Evolutionary conservation across 306 rosid genomes (phyloP).

Genomic region (Dicorynia guianensis): DNA sequence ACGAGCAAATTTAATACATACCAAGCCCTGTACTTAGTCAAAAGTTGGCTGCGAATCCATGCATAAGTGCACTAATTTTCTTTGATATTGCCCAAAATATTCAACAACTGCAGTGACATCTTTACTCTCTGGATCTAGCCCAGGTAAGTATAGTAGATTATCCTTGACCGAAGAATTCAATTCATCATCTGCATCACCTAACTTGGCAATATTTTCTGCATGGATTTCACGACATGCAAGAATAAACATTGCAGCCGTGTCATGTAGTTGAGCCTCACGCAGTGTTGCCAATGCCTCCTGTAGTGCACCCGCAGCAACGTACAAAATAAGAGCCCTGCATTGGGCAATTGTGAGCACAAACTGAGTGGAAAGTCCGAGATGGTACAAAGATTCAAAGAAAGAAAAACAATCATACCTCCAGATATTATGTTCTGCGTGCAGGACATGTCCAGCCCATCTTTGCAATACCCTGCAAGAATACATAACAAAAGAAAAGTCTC

Average conservation of each 20-base stretch:
- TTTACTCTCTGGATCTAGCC: constrained; percentile 78
- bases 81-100: constrained; percentile 85
- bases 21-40: constrained; percentile 51
- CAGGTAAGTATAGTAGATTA: constrained; percentile 60
- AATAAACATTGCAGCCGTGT: constrained; percentile 92
- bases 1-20: constrained; percentile 23
- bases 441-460: constrained; percentile 90
- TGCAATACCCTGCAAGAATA: constrained; percentile 80
- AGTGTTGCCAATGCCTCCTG: constrained; percentile 94
- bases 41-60: constrained; percentile 83
- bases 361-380: constrained; percentile 22
- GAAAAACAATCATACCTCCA: constrained; percentile 77
- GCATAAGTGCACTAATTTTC: constrained; percentile 93
- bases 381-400: constrained; percentile 12
- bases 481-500: constrained; percentile 37
- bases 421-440: constrained; percentile 77
- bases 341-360: constrained; percentile 43
- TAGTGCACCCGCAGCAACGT: constrained; percentile 94
- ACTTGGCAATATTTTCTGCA: constrained; percentile 62
- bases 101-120: constrained; percentile 83
- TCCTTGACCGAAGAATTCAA: constrained; percentile 56
- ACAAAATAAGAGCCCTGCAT: constrained; percentile 90
- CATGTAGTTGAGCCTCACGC: constrained; percentile 92
- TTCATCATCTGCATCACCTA: constrained; percentile 57
- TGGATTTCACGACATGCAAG: constrained; percentile 94